phyloP scores from a whole-genome alignment of 495 filamentous ascomycete species.

The Neurospora discreta region DNA sequence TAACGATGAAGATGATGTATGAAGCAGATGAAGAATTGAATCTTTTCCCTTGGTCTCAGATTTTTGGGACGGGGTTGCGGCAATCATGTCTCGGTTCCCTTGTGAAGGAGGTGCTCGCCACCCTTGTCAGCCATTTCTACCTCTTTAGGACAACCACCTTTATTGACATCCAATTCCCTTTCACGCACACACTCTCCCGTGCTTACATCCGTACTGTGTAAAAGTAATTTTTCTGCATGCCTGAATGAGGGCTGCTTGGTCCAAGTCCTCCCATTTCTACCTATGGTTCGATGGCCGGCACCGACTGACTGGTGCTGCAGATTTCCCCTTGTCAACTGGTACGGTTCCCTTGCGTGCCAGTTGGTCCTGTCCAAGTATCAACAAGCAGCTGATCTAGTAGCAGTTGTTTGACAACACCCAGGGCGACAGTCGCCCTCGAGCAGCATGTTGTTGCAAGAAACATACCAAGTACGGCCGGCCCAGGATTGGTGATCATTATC shows the following conservation, averaged over 20 bases:
- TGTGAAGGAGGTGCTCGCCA: slow-evolving; percentile 10
- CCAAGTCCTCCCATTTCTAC: not conserved
- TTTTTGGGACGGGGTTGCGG: not conserved
- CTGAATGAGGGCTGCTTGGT: slow-evolving; percentile 5
- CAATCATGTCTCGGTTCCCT: slow-evolving; percentile 15
- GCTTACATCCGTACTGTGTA: slow-evolving; percentile 8
- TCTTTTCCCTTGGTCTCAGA: slow-evolving; percentile 9
- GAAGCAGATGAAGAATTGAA: slow-evolving; percentile 13
- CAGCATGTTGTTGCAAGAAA: slow-evolving; percentile 7
- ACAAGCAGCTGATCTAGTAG: not conserved
- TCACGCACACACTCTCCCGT: not conserved
- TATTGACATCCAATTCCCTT: slow-evolving; percentile 7
- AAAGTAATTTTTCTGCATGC: slow-evolving; percentile 19
- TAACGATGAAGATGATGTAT: slow-evolving; percentile 51
- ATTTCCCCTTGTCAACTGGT: slow-evolving; percentile 7
- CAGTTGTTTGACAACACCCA: not conserved
- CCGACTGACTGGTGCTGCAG: slow-evolving; percentile 4
- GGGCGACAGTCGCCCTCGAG: slow-evolving; percentile 7
- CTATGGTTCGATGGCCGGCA: not conserved
- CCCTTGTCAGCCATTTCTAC: slow-evolving; percentile 3
- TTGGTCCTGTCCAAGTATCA: slow-evolving; percentile 3
- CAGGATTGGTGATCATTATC: slow-evolving; percentile 4
- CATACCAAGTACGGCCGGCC: slow-evolving; percentile 10
- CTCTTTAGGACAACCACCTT: slow-evolving; percentile 9
- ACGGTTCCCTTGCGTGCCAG: slow-evolving; percentile 35